Percentiles rank a stretch among this genome's conserved stretches.
Evolutionary conservation across 768 basidiomycete genomes (phyloP).

Genomic region (Mrakia gelida): DNA sequence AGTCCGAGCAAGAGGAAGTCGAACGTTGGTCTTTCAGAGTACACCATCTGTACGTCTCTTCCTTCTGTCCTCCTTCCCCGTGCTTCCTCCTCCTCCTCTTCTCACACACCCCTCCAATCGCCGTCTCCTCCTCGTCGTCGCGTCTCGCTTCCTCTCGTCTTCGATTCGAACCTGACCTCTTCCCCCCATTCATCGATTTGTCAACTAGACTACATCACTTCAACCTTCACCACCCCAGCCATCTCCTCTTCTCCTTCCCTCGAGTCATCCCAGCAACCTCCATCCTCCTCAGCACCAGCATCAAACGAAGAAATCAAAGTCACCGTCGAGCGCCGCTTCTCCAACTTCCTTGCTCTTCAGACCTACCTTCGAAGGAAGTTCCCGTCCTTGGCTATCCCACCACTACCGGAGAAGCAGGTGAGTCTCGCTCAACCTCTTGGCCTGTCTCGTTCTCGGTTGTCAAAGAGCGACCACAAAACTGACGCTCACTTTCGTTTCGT

Average conservation of each 20-base stretch:
- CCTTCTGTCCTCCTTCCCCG: no score
- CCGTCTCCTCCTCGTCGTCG: not conserved
- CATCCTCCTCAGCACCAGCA: slow-evolving; percentile 37
- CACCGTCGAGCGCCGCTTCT: slow-evolving; percentile 69
- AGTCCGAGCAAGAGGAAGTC: slow-evolving; percentile 73
- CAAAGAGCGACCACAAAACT: no score
- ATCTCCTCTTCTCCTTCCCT: not conserved
- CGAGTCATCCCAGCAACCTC: no score
- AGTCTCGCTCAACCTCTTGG: no score
- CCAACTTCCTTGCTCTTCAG: slow-evolving; percentile 75
- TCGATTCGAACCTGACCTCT: not conserved
- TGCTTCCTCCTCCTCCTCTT: no score
- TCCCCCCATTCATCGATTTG: not conserved
- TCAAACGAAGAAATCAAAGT: not conserved
- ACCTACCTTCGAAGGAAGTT: slow-evolving; percentile 63
- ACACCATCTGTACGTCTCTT: slow-evolving; percentile 53
- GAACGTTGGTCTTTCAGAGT: slow-evolving; percentile 58
- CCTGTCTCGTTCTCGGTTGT: no score
- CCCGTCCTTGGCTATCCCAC: slow-evolving; percentile 72
- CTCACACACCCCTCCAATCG: not conserved
- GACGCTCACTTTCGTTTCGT: no score
- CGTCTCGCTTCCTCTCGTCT: not conserved
- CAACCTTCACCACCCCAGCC: slow-evolving; percentile 56
- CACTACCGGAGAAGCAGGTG: slow-evolving; percentile 72
- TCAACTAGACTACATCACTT: slow-evolving; percentile 58